Evolutionary conservation across 1,284 basidiomycete species (phyloP).

Genomic region (Rhodotorula mucilaginosa): DNA sequence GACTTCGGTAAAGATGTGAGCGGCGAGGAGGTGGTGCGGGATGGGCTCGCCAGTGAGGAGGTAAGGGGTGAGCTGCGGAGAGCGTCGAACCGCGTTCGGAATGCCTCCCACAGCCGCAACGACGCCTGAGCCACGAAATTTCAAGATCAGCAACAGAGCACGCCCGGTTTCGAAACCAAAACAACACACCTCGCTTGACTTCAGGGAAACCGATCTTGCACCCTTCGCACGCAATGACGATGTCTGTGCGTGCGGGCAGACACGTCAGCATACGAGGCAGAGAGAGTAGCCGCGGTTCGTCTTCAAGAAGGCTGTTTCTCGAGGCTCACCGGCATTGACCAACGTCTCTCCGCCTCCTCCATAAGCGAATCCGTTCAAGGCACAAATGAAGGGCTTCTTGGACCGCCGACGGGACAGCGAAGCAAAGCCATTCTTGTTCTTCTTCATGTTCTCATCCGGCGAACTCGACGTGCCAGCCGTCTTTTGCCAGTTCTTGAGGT

Average conservation of each 20-base stretch:
- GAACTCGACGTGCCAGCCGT: conserved; percentile 18
- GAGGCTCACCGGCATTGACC: conserved; percentile 59
- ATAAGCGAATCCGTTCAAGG: conserved; percentile 73
- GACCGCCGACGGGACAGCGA: conserved; percentile 65
- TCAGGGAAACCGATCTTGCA: conserved; percentile 76
- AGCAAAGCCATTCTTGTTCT: conserved; percentile 65
- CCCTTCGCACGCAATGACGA: conserved; percentile 70
- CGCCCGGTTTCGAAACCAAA: neutral
- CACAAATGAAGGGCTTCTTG: conserved; percentile 75
- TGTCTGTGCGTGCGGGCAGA: conserved; percentile 51
- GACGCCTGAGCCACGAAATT: conserved; percentile 9
- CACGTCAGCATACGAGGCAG: neutral
- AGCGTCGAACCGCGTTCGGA: conserved; percentile 45
- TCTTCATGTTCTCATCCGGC: conserved; percentile 12
- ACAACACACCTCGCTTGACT: conserved; percentile 61
- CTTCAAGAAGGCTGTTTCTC: neutral
- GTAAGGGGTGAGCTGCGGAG: conserved; percentile 53
- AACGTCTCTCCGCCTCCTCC: conserved; percentile 78
- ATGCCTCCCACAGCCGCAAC: conserved; percentile 62
- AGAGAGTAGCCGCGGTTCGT: neutral
- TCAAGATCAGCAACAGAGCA: too few relatives aligned
- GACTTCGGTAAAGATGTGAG: conserved; percentile 65
- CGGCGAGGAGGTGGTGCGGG: conserved; percentile 63
- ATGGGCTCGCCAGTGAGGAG: conserved; percentile 68
- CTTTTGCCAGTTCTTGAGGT: conserved; percentile 37